Conservation (phyloP, 345 rosid genomes). For the Salix purpurea region DNA sequence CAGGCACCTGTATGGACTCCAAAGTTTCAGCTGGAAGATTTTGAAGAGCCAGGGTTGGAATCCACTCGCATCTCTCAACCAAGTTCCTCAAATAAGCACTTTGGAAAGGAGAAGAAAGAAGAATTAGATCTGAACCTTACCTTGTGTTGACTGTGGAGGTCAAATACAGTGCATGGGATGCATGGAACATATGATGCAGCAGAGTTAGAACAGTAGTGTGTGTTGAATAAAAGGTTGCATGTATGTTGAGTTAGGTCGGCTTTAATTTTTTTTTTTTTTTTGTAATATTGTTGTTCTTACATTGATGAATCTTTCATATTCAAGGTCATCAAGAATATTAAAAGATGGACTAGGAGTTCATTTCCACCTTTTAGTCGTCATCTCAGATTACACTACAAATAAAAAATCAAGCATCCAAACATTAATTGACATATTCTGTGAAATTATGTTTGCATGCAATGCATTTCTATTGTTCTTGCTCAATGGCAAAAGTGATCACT, state of each 20-base stretch:
- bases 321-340: background rate
- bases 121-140: constrained; percentile 4
- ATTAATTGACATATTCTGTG: background rate
- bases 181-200: background rate
- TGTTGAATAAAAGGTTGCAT: background rate
- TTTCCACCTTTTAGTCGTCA: background rate
- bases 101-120: constrained; percentile 5
- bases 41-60: background rate
- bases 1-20: background rate
- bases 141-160: background rate
- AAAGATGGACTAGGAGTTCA: background rate
- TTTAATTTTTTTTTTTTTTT: background rate
- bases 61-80: background rate
- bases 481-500: background rate
- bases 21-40: constrained; percentile 5
- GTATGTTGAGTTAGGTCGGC: background rate
- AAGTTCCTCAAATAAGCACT: constrained; percentile 7
- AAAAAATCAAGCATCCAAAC: background rate
- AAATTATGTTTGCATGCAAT: background rate
- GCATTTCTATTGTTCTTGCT: background rate
- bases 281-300: background rate
- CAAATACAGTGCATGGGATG: background rate
- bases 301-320: background rate
- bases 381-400: background rate
- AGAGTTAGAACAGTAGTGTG: background rate